Evolutionary conservation across 176 grass and related monocot species (phyloP).

Genomic region (Rhynchospora pubera): DNA sequence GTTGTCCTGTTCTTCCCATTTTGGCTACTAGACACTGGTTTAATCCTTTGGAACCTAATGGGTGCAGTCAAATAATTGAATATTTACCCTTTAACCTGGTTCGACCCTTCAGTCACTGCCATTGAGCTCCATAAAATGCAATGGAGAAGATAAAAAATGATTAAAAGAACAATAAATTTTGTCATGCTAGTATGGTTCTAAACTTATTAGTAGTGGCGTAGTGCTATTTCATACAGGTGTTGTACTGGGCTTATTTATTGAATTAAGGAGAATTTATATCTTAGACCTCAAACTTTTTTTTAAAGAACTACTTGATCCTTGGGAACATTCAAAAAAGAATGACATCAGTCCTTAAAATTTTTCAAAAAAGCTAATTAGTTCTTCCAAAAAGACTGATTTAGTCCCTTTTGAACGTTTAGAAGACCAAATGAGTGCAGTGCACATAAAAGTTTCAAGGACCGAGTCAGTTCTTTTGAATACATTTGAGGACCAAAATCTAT

Average conservation of each 20-base stretch:
- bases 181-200: neutral
- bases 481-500: too few relatives aligned
- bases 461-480: too few relatives aligned
- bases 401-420: too few relatives aligned
- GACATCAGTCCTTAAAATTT: too few relatives aligned
- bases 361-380: too few relatives aligned
- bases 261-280: neutral
- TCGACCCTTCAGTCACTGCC: neutral
- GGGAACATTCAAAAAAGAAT: too few relatives aligned
- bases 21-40: neutral
- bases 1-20: neutral
- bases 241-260: neutral
- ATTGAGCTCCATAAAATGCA: neutral
- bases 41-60: neutral
- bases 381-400: too few relatives aligned
- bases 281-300: too few relatives aligned
- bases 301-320: too few relatives aligned
- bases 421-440: too few relatives aligned
- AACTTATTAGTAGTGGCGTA: neutral
- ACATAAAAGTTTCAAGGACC: too few relatives aligned
- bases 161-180: neutral
- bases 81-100: neutral
- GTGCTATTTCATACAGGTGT: slow-evolving; percentile 4
- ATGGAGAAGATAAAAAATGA: neutral
- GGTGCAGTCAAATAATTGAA: neutral